phyloP scores from a whole-genome alignment of 2,329 filamentous ascomycete species.

The Apiospora phragmitis region DNA sequence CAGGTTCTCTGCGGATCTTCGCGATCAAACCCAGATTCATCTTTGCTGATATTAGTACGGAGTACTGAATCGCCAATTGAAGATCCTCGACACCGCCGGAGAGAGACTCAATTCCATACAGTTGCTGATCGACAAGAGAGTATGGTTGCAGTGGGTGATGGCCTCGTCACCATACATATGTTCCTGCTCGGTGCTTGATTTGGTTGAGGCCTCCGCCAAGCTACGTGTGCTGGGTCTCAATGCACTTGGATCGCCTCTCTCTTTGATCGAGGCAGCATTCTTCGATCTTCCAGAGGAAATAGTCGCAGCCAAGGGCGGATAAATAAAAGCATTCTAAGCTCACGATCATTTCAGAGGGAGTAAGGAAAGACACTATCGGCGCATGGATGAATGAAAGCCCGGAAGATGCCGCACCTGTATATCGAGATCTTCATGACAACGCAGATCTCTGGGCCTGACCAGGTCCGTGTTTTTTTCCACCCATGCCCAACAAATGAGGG shows the following conservation, averaged over 20 bases:
- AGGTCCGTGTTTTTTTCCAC: background rate
- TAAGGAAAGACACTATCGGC: background rate
- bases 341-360: background rate
- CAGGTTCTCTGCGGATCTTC: background rate
- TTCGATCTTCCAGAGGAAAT: background rate
- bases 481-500: background rate
- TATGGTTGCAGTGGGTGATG: background rate
- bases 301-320: background rate
- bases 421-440: background rate
- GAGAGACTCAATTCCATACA: background rate
- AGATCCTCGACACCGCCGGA: background rate
- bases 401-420: slow-evolving; percentile 1
- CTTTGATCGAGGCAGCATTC: background rate
- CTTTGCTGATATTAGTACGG: background rate
- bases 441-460: background rate
- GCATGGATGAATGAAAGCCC: background rate
- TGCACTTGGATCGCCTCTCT: background rate
- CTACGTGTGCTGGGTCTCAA: background rate
- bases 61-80: background rate
- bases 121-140: background rate
- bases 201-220: background rate
- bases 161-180: background rate
- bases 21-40: background rate
- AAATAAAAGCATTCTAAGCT: background rate
- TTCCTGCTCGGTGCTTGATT: background rate